Percentiles rank a stretch among this genome's conserved stretches.
Conservation (phyloP, 495 filamentous ascomycete genomes). For the Chaetomium cochliodes region DNA sequence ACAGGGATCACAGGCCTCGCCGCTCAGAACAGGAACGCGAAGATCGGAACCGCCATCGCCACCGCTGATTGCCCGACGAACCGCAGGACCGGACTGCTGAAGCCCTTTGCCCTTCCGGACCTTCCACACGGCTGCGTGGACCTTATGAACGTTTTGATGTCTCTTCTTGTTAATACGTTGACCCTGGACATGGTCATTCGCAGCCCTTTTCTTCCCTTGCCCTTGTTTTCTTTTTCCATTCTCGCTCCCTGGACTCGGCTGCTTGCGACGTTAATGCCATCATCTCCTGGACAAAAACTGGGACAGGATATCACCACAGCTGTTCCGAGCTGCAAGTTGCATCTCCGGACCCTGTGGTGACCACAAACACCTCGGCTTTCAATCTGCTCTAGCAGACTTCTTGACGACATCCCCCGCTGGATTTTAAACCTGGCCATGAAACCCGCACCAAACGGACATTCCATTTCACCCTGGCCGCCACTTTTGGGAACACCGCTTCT, state of each 20-base stretch:
- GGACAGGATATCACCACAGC: conserved; percentile 36
- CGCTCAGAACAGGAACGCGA: conserved; percentile 33
- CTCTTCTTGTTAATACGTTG: conserved; percentile 32
- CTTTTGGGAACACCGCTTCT: conserved; percentile 20
- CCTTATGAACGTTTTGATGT: conserved; percentile 24
- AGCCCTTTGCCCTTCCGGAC: conserved; percentile 13
- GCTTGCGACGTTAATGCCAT: conserved; percentile 31
- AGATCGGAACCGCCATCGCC: conserved; percentile 33
- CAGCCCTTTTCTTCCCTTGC: conserved; percentile 15
- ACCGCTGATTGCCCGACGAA: conserved; percentile 27
- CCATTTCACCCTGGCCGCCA: neutral
- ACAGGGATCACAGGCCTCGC: conserved; percentile 27
- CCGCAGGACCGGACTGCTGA: conserved; percentile 19
- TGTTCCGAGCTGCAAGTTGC: conserved; percentile 48
- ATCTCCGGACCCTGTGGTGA: conserved; percentile 31
- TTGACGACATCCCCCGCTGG: conserved; percentile 6
- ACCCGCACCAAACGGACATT: conserved; percentile 18
- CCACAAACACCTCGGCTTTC: neutral
- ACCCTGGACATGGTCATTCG: conserved; percentile 27
- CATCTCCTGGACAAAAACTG: conserved; percentile 43
- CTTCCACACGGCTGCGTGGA: conserved; percentile 16
- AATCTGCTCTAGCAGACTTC: neutral
- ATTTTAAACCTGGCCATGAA: conserved; percentile 9
- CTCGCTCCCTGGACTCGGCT: conserved; percentile 34
- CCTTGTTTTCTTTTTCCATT: conserved; percentile 15